These are phyloP conservation scores for Myochromella boudieri DNA, from an alignment of 768 basidiomycete species.

Conservation along the genomic window DNA sequence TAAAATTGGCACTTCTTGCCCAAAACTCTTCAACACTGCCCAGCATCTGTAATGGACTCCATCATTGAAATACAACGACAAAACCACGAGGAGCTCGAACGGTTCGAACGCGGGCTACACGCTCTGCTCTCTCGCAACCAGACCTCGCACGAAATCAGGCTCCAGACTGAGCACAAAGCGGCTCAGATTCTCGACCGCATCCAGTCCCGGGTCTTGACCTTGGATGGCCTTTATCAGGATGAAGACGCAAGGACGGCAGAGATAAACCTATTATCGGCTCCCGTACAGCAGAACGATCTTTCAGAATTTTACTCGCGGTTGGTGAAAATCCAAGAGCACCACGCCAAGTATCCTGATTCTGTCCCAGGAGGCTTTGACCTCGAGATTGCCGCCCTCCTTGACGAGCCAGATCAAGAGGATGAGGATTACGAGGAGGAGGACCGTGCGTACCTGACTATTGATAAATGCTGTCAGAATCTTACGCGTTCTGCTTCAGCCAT, in stretches of 20 bases:
- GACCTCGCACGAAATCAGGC: constrained; percentile 56
- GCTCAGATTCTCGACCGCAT: constrained; percentile 88
- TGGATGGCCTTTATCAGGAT: constrained; percentile 79
- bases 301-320: constrained; percentile 96
- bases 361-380: constrained; percentile 77
- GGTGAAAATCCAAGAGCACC: constrained; percentile 94
- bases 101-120: constrained; percentile 85
- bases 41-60: constrained; percentile 75
- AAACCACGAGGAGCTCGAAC: constrained; percentile 94
- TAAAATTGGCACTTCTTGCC: constrained; percentile 33
- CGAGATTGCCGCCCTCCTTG: constrained; percentile 79
- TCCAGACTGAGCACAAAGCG: constrained; percentile 87
- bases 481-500: constrained; percentile 47
- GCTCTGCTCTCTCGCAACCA: constrained; percentile 73
- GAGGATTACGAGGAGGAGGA: constrained; percentile 84
- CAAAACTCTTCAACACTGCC: constrained; percentile 13
- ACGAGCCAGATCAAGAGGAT: constrained; percentile 74
- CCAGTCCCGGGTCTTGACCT: constrained; percentile 58
- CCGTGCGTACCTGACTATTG: constrained; percentile 51
- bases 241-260: constrained; percentile 71
- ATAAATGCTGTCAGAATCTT: constrained; percentile 5
- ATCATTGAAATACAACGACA: constrained; percentile 92
- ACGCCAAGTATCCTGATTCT: constrained; percentile 93
- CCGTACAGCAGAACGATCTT: constrained; percentile 67
- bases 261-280: constrained; percentile 58